These are phyloP conservation scores for Xerocomellus amylosporus DNA, from an alignment of 768 basidiomycete genomes.

Conservation along the genomic window DNA sequence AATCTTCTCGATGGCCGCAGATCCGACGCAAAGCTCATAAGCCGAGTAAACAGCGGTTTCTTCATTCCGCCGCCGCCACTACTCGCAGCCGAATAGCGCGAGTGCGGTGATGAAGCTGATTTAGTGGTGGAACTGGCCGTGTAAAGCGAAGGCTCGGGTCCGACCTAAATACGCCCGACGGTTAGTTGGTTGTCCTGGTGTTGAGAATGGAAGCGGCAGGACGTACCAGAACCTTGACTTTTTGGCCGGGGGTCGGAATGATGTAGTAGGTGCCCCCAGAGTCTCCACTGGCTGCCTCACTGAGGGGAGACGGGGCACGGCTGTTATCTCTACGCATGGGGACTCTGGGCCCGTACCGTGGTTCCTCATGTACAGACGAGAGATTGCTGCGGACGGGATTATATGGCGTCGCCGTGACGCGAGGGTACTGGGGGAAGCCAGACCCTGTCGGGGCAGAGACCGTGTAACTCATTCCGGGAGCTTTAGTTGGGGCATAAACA, in stretches of 20 bases:
- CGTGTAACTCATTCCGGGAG: constrained; percentile 65
- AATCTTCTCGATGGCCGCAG: constrained; percentile 41
- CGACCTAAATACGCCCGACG: constrained; percentile 33
- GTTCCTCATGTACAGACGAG: constrained; percentile 39
- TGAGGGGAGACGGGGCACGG: constrained; percentile 38
- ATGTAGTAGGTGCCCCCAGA: constrained; percentile 77
- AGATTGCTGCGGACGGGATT: constrained; percentile 39
- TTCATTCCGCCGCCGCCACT: constrained; percentile 35
- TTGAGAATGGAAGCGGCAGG: constrained; percentile 6
- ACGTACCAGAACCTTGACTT: constrained; percentile 67
- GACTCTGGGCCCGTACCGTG: constrained; percentile 29
- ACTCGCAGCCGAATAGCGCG: constrained; percentile 29
- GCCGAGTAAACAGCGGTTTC: constrained; percentile 61
- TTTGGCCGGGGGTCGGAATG: constrained; percentile 67
- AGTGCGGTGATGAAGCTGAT: constrained; percentile 51
- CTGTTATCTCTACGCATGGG: constrained; percentile 29
- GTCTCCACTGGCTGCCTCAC: constrained; percentile 45
- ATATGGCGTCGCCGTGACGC: constrained; percentile 41
- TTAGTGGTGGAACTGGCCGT: constrained; percentile 60
- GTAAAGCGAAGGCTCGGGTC: constrained; percentile 49
- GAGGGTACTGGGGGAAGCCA: constrained; percentile 39
- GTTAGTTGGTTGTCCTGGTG: constrained; percentile 26
- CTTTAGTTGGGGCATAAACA: constrained; percentile 52
- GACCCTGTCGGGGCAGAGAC: constrained; percentile 55
- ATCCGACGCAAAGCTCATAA: constrained; percentile 51